These are phyloP conservation scores for Deinandra increscens DNA, from an alignment of 129 eudicot species.

Conservation along the genomic window DNA sequence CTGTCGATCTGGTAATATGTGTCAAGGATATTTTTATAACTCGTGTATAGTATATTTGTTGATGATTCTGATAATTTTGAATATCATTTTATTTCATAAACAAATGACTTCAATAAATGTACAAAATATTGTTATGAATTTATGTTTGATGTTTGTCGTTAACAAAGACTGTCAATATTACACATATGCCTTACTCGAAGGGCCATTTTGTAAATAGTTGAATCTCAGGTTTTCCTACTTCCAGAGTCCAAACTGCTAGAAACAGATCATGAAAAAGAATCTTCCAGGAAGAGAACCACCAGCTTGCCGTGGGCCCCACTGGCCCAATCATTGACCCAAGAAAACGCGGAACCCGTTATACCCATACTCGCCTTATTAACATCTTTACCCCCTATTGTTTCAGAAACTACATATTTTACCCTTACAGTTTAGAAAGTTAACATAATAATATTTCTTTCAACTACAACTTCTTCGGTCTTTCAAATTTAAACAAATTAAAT, in stretches of 20 bases:
- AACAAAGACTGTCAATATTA: background rate
- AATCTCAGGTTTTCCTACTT: background rate
- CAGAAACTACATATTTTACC: background rate
- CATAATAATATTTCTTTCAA: background rate
- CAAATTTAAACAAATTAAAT: background rate
- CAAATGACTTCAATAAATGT: background rate
- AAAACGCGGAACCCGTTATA: slow-evolving; percentile 28
- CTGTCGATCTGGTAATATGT: no score
- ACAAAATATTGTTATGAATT: background rate
- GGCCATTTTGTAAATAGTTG: slow-evolving; percentile 5
- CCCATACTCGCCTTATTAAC: background rate
- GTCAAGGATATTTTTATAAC: no score
- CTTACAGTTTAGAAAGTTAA: background rate
- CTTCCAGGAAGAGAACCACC: slow-evolving; percentile 29
- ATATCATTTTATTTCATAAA: no score
- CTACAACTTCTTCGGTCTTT: background rate
- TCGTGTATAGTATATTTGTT: no score
- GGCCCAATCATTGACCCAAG: slow-evolving; percentile 24
- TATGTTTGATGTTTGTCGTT: background rate
- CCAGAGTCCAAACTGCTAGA: slow-evolving; percentile 3
- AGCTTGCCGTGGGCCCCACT: slow-evolving; percentile 30
- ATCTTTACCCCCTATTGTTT: slow-evolving; percentile 9
- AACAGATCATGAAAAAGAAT: slow-evolving; percentile 10
- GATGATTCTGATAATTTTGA: background rate
- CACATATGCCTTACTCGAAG: slow-evolving; percentile 8